phyloP scores from a whole-genome alignment of 176 grass and related monocot species.

The Bothriochloa decipiens region DNA sequence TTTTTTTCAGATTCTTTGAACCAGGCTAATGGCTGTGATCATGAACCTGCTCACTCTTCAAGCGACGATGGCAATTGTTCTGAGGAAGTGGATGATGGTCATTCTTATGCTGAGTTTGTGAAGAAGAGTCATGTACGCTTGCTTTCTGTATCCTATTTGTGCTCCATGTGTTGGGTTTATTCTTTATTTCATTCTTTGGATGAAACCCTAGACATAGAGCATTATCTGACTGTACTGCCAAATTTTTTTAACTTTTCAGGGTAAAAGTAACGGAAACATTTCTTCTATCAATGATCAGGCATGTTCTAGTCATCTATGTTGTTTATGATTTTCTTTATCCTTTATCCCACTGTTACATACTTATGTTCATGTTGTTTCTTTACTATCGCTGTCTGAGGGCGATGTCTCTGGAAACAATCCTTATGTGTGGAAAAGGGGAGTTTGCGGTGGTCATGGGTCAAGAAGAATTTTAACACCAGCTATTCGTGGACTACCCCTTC shows the following conservation, averaged over 20 bases:
- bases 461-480: background rate
- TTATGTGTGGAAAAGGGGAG: background rate
- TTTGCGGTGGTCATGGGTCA: background rate
- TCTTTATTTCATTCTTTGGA: background rate
- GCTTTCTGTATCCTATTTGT: background rate
- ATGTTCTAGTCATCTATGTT: constrained; percentile 24
- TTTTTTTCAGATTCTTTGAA: constrained; percentile 66
- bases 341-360: background rate
- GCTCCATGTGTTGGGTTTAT: background rate
- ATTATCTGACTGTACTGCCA: constrained; percentile 26
- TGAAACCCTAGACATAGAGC: background rate
- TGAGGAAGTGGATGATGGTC: constrained; percentile 48
- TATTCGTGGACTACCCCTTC: background rate
- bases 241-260: constrained; percentile 49
- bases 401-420: background rate
- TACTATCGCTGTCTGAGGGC: background rate
- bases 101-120: constrained; percentile 40
- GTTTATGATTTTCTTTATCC: constrained; percentile 1
- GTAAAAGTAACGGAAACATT: constrained; percentile 58
- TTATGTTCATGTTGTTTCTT: constrained; percentile 12
- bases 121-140: constrained; percentile 61
- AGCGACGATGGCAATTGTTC: constrained; percentile 59
- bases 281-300: constrained; percentile 51
- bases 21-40: constrained; percentile 74
- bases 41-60: constrained; percentile 55